Conservation (phyloP, 2,329 filamentous ascomycete genomes). For the Aureobasidium sp. region DNA sequence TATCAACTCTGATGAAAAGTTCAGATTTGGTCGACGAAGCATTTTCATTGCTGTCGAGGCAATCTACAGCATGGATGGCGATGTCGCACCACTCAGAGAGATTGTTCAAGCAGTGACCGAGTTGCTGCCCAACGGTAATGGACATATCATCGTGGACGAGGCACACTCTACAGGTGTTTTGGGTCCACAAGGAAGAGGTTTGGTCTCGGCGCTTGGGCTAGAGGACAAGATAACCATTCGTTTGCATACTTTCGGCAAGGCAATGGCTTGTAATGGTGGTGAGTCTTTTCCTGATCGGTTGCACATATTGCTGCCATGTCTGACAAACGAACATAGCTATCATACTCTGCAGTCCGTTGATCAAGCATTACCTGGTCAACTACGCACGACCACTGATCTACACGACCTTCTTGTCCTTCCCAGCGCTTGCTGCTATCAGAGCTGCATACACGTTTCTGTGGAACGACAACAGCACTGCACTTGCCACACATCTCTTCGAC, state of each 20-base stretch:
- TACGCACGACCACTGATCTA: constrained; percentile 70
- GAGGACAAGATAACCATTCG: constrained; percentile 50
- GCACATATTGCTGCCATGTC: too few relatives aligned
- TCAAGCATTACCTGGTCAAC: constrained; percentile 61
- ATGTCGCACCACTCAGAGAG: constrained; percentile 55
- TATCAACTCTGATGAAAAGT: constrained; percentile 22
- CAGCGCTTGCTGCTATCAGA: constrained; percentile 51
- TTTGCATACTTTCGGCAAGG: constrained; percentile 60
- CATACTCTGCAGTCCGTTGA: constrained; percentile 52
- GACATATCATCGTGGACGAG: constrained; percentile 58
- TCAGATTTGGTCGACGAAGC: constrained; percentile 37
- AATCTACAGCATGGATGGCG: constrained; percentile 74
- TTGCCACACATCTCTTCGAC: constrained; percentile 37
- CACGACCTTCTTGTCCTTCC: constrained; percentile 59
- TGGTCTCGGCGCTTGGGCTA: constrained; percentile 50
- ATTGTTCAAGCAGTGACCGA: constrained; percentile 52
- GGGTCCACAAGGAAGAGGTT: constrained; percentile 47
- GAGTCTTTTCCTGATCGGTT: constrained; percentile 22
- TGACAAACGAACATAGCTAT: constrained; percentile 38
- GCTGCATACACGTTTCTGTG: constrained; percentile 51
- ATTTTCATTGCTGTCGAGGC: constrained; percentile 63
- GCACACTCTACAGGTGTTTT: constrained; percentile 58
- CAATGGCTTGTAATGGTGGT: constrained; percentile 63
- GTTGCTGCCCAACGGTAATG: constrained; percentile 50
- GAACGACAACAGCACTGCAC: constrained; percentile 41